A percentile compares a stretch with the other conserved stretches of the same genome.
Evolutionary conservation across 192 early-diverging fungal genomes (phyloP).

Genomic region (Umbelopsis vinacea): DNA sequence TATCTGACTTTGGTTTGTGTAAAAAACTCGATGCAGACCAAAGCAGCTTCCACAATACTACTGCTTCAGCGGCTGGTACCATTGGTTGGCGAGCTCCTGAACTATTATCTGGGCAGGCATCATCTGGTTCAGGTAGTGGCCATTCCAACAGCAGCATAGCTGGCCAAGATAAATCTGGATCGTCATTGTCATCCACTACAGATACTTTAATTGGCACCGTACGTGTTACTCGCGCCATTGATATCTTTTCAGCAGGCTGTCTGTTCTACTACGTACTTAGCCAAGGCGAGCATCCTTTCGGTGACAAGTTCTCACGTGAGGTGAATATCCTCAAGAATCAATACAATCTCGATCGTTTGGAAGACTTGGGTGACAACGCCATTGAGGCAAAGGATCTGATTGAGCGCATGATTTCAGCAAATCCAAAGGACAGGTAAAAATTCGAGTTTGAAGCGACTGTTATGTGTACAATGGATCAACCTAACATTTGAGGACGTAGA

Average conservation of each 20-base stretch:
- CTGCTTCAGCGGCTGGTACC: constrained; percentile 81
- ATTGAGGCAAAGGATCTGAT: constrained; percentile 92
- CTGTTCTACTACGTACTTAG: constrained; percentile 94
- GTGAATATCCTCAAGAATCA: constrained; percentile 83
- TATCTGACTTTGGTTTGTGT: constrained; percentile 97
- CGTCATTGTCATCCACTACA: constrained; percentile 34
- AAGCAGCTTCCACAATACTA: constrained; percentile 92
- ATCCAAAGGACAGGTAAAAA: constrained; percentile 68
- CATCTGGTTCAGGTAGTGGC: constrained; percentile 18
- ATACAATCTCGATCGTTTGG: constrained; percentile 75
- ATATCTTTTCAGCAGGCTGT: constrained; percentile 96
- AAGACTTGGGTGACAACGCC: constrained; percentile 70
- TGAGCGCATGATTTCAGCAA: constrained; percentile 81
- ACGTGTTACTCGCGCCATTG: constrained; percentile 85
- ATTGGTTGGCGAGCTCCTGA: constrained; percentile 98
- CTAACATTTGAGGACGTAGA: constrained; percentile 44
- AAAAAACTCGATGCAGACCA: constrained; percentile 94
- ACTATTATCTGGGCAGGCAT: constrained; percentile 49
- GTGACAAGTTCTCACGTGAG: constrained; percentile 88
- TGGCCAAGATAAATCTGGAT: constrained; percentile 19
- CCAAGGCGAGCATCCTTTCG: constrained; percentile 93
- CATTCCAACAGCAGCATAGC: constrained; percentile 4
- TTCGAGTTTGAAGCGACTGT: too few species aligned
- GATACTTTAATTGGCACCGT: constrained; percentile 37
- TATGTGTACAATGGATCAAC: too few species aligned